A percentile compares a stretch with the other conserved stretches of the same genome.
phyloP scores from a whole-genome alignment of 352 stramenopile species.

The Plasmopara halstedii region DNA sequence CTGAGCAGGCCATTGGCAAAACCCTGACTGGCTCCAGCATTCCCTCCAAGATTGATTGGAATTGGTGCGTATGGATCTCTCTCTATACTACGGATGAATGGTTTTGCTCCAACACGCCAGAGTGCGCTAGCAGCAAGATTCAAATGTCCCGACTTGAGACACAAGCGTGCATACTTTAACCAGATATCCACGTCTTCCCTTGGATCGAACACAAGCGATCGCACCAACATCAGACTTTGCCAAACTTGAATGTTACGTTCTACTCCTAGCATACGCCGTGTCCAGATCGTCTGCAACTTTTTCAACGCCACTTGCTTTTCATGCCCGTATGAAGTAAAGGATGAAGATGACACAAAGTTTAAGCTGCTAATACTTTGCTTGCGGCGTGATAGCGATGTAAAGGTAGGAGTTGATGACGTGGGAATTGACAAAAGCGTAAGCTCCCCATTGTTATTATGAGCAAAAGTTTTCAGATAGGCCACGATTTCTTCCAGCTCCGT shows the following conservation, averaged over 20 bases:
- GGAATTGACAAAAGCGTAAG: constrained; percentile 56
- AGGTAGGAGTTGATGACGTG: constrained; percentile 16
- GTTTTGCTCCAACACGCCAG: constrained; percentile 68
- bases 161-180: constrained; percentile 91
- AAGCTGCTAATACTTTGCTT: constrained; percentile 78
- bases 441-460: constrained; percentile 73
- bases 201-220: constrained; percentile 86
- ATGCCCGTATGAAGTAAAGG: constrained; percentile 61
- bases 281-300: constrained; percentile 80
- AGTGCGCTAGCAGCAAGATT: constrained; percentile 80
- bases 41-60: constrained; percentile 60
- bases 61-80: constrained; percentile 53
- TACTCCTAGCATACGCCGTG: constrained; percentile 90
- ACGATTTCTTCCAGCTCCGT: constrained; percentile 93
- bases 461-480: constrained; percentile 71
- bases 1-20: constrained; percentile 50
- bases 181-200: constrained; percentile 90
- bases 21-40: constrained; percentile 32
- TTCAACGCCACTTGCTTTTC: constrained; percentile 65
- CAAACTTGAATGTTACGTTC: constrained; percentile 90
- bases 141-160: constrained; percentile 85
- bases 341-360: constrained; percentile 71
- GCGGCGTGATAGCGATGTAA: constrained; percentile 28
- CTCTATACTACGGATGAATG: constrained; percentile 75
- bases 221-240: constrained; percentile 94